Evolutionary conservation across 176 grass and related monocot genomes (phyloP).

Genomic region (Thinopyrum elongatum): DNA sequence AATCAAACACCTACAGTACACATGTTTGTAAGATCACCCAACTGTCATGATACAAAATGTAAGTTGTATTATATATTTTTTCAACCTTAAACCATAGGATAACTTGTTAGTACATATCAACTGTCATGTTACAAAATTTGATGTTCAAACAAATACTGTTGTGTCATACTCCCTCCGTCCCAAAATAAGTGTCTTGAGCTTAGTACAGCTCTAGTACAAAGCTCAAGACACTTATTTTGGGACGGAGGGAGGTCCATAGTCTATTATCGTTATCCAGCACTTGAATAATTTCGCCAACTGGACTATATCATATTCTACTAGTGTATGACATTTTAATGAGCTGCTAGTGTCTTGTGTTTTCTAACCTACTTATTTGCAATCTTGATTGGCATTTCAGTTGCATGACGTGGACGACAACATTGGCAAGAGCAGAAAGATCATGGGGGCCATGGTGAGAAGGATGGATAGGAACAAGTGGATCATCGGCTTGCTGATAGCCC

Average conservation of each 20-base stretch:
- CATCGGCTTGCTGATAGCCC: slow-evolving; percentile 52
- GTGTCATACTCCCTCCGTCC: too few relatives aligned
- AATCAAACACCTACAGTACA: neutral
- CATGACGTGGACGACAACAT: slow-evolving; percentile 60
- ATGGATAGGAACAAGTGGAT: slow-evolving; percentile 93
- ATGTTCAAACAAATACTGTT: neutral
- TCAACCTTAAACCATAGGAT: neutral
- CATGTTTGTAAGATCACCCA: neutral
- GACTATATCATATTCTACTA: neutral
- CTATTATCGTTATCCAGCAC: neutral
- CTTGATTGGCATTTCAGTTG: slow-evolving; percentile 45
- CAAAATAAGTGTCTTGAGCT: too few relatives aligned
- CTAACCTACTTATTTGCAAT: neutral
- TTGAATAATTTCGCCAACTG: slow-evolving; percentile 15
- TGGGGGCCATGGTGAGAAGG: slow-evolving; percentile 65
- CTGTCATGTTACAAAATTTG: neutral
- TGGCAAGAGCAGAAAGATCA: slow-evolving; percentile 67
- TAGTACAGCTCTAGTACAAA: too few relatives aligned
- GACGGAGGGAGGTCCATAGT: too few relatives aligned
- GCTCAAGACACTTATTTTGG: too few relatives aligned
- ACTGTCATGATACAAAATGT: too few relatives aligned
- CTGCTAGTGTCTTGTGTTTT: neutral
- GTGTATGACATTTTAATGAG: neutral
- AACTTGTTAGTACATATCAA: slow-evolving; percentile 15
- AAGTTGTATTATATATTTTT: neutral